Conservation (phyloP, 1,284 basidiomycete genomes). For the Pyrrhoderma lamaoense region DNA sequence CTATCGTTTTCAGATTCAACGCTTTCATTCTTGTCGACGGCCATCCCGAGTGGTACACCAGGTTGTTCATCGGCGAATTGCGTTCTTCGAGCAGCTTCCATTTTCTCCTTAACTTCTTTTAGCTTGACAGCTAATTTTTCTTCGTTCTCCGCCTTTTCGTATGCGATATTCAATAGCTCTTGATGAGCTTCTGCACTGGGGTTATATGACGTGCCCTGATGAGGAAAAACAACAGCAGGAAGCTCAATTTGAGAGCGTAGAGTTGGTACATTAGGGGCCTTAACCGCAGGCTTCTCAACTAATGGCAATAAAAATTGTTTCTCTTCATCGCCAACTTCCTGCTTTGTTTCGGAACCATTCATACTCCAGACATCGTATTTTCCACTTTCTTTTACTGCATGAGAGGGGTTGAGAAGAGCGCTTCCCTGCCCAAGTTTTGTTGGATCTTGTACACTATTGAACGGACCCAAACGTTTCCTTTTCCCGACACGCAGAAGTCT, state of each 20-base stretch:
- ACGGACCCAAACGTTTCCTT: conserved; percentile 57
- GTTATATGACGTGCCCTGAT: conserved; percentile 92
- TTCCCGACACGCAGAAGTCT: conserved; percentile 70
- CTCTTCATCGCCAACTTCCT: conserved; percentile 36
- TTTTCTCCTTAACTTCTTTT: conserved; percentile 46
- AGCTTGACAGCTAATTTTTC: conserved; percentile 50
- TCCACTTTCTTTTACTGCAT: conserved; percentile 66
- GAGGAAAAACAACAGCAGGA: conserved; percentile 68
- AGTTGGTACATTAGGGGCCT: conserved; percentile 38
- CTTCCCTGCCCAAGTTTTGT: conserved; percentile 58
- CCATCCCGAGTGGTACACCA: conserved; percentile 50
- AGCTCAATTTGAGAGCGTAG: conserved; percentile 48
- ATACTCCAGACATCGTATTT: conserved; percentile 66
- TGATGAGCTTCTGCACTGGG: conserved; percentile 75
- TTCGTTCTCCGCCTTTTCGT: conserved; percentile 58
- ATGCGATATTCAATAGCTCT: conserved; percentile 65
- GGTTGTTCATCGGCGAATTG: conserved; percentile 23
- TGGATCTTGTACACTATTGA: conserved; percentile 62
- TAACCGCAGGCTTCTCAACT: conserved; percentile 25
- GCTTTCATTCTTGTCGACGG: conserved; percentile 40
- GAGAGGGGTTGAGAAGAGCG: conserved; percentile 50
- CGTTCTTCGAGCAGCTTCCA: conserved; percentile 41
- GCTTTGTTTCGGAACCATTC: conserved; percentile 24
- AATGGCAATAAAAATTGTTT: conserved; percentile 24
- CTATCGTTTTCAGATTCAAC: conserved; percentile 28